Conservation (phyloP, 2,329 filamentous ascomycete species). For the Pseudogymnoascus sp. region DNA sequence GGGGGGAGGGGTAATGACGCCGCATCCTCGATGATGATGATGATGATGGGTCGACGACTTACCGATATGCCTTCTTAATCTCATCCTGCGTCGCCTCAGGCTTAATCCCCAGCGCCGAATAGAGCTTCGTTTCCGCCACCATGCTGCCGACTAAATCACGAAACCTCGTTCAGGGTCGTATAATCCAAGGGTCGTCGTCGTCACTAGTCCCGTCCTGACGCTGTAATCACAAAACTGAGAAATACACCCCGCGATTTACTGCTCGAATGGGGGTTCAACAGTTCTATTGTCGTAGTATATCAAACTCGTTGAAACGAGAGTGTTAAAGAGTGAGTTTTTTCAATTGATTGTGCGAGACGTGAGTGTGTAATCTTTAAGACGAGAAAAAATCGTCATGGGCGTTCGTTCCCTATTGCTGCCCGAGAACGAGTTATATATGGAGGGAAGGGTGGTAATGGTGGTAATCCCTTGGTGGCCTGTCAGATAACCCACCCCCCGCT, state of each 20-base stretch:
- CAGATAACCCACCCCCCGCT: neutral
- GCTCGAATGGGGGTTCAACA: no score
- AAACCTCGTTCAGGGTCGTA: neutral
- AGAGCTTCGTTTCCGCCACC: conserved; percentile 93
- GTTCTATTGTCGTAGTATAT: no score
- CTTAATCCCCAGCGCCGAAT: conserved; percentile 75
- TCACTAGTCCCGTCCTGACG: neutral
- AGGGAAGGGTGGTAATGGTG: neutral
- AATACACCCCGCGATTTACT: neutral
- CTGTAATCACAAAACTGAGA: neutral
- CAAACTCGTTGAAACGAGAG: neutral
- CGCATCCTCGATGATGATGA: neutral
- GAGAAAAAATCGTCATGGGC: neutral
- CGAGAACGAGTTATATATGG: neutral
- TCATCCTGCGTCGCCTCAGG: conserved; percentile 80
- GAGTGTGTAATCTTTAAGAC: neutral
- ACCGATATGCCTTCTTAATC: conserved; percentile 94
- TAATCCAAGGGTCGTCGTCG: neutral
- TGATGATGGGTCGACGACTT: conserved; percentile 29
- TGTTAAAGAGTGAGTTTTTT: neutral
- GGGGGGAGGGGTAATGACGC: neutral
- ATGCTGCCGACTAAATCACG: conserved; percentile 41
- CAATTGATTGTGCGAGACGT: neutral
- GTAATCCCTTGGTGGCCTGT: neutral
- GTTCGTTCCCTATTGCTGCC: neutral